Base-by-base conservation (phyloP, 371 early-diverging fungal species). In the Choanephora cucurbitarum region DNA sequence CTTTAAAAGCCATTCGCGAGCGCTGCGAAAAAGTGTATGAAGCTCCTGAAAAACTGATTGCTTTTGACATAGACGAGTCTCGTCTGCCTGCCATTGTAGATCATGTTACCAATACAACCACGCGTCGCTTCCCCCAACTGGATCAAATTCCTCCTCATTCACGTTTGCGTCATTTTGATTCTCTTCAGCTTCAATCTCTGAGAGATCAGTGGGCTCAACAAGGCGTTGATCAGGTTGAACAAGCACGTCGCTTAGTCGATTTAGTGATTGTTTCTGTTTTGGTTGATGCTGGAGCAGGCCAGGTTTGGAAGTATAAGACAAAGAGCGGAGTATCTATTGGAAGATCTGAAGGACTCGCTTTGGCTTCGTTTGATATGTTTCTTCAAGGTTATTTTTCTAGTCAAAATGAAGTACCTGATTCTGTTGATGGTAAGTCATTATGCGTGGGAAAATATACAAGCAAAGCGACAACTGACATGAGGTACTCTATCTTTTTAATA, bases 201-300 rank as follows among this genome's bases (percentile, higher is more conserved):
- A 57, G 81, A 0, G 31, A 60, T 13, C 40, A 46, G 24, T 72
- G 71, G 71, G 23, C 64, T 31, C 23, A 24, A 17, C 47, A 60
- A 17, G 56, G 49, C 13, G 57, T 75, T 5, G 82, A 82, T 37
- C 58, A 57, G 9, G 45, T 75, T 24, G 92, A 92, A 66, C 73
- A 75, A 15, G 76, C 88, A 13, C 82, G 91, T 19, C 81, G 93
- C 13, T 57, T 91, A 7, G 67, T 95, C 9, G 97, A 96, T 66
- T 69, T 95, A 49, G 89, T 92, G 43, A 83, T 94, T 33, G 91
- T 95, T 0, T 92, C 93, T 2, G 97, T 96, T 6, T 77, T 96
- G 21, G 74, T 96, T 9, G 97, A 96, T 66, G 97, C 97, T 9
- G 97, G 97, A 0, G 97, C 97, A 1, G 97, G 97, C 5, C 81